Conservation (phyloP, 371 early-diverging fungal genomes). For the Mortierella sp. region DNA sequence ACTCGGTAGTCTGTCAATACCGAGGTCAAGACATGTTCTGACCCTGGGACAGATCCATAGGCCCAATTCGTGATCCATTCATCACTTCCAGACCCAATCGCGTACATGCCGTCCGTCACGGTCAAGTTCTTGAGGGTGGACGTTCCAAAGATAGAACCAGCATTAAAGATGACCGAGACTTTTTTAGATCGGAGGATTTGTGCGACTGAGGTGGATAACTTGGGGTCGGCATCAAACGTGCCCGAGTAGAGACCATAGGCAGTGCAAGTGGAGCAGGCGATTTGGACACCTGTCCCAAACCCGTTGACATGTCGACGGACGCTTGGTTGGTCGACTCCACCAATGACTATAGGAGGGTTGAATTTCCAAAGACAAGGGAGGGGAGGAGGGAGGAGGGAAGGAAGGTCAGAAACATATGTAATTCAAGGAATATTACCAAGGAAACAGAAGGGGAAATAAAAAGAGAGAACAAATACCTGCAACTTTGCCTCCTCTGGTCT, state of each 20-base stretch:
- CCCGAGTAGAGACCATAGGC: slow-evolving; percentile 45
- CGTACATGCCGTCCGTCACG: slow-evolving; percentile 33
- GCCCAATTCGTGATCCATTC: slow-evolving; percentile 55
- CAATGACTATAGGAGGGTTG: slow-evolving; percentile 23
- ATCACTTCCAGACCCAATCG: slow-evolving; percentile 46
- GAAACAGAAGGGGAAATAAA: neutral
- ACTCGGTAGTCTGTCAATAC: slow-evolving; percentile 44
- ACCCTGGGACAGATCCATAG: slow-evolving; percentile 47
- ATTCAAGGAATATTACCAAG: neutral
- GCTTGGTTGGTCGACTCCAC: slow-evolving; percentile 51
- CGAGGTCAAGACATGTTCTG: slow-evolving; percentile 43
- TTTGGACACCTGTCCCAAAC: slow-evolving; percentile 48
- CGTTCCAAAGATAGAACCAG: slow-evolving; percentile 48
- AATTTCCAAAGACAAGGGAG: neutral
- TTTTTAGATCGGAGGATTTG: slow-evolving; percentile 20
- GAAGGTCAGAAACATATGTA: no score
- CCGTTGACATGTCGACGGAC: slow-evolving; percentile 49
- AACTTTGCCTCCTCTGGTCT: slow-evolving; percentile 36
- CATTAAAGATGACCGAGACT: slow-evolving; percentile 48
- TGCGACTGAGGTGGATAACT: slow-evolving; percentile 5
- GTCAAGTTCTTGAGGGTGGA: slow-evolving; percentile 45
- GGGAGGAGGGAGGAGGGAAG: neutral
- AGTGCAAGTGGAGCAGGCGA: slow-evolving; percentile 31
- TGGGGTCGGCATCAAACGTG: slow-evolving; percentile 30
- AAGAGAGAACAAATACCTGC: slow-evolving; percentile 21